These are phyloP conservation scores for Rhamnella rubrinervis DNA, from an alignment of 331 rosid genomes.

Conservation along the genomic window DNA sequence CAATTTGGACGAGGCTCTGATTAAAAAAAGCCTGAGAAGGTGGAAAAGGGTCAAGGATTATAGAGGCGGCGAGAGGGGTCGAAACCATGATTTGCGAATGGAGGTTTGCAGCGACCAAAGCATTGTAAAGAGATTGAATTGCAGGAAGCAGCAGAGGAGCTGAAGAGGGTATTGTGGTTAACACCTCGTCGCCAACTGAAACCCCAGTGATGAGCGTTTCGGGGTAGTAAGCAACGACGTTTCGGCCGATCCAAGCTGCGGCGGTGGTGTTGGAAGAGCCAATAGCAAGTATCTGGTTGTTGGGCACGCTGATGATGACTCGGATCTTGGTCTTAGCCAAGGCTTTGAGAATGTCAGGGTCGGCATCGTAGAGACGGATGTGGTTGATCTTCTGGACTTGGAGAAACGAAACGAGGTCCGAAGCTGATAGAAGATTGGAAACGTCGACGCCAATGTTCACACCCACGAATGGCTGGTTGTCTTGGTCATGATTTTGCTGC, in stretches of 20 bases:
- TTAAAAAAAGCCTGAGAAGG: constrained; percentile 91
- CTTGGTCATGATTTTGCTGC: constrained; percentile 28
- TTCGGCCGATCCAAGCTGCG: constrained; percentile 60
- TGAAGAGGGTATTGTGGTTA: constrained; percentile 67
- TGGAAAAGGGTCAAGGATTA: constrained; percentile 69
- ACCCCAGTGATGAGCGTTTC: constrained; percentile 56
- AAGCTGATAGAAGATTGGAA: constrained; percentile 50
- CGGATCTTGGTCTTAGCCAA: constrained; percentile 55
- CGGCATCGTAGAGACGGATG: constrained; percentile 74
- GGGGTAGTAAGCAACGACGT: constrained; percentile 67
- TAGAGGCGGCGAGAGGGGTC: constrained; percentile 66
- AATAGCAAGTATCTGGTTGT: constrained; percentile 80
- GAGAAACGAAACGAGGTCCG: constrained; percentile 56
- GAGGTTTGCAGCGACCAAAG: constrained; percentile 60
- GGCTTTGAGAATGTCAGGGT: constrained; percentile 68
- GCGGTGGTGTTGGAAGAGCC: constrained; percentile 87
- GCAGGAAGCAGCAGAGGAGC: constrained; percentile 71
- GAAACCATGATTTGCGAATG: constrained; percentile 54
- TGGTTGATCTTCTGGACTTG: constrained; percentile 59
- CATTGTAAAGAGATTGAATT: constrained; percentile 54
- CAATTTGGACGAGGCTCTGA: constrained; percentile 39
- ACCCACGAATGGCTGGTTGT: constrained; percentile 64
- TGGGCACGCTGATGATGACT: constrained; percentile 71
- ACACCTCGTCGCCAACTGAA: constrained; percentile 78
- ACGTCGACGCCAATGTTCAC: constrained; percentile 82